Evolutionary conservation across 129 eudicot genomes (phyloP), one percentile per base, ranked within the genome.

Genomic region (Solidago caesia): DNA sequence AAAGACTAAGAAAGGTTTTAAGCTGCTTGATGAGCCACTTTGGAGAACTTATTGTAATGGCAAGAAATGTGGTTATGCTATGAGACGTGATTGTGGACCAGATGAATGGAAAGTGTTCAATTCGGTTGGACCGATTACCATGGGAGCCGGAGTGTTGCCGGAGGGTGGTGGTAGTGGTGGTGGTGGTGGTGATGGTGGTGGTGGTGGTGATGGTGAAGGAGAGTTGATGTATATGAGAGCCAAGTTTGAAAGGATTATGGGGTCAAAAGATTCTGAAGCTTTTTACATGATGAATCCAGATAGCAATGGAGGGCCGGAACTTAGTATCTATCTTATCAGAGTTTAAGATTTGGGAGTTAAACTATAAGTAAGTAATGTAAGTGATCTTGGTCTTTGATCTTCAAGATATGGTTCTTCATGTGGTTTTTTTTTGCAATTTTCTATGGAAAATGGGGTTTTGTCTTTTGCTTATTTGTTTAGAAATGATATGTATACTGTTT

Each of bases 231-330:
- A 86, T 44, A 91, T 91, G 96, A 77, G 95, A 75, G 97, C 92
- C 26, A 88, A 83, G 73, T 91, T 91, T 79, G 97, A 91, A 73
- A 84, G 97, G 77, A 87, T 91, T 77, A 87, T 83, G 41, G 97
- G 97, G 44, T 80, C 87, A 12, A 91, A 80, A 84, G 96, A 92
- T 74, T 86, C 92, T 46, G 97, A 92, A 75, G 92, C 97, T 64
- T 92, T 87, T 70, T 92, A 92, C 67, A 92, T 92, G 97, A 87
- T 92, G 91, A 92, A 89, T 72, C 97, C 97, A 33, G 96, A 92
- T 76, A 82, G 96, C 53, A 75, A 89, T 83, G 96, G 91, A 67
- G 92, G 96, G 3, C 97, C 97, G 43, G 96, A 91, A 59, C 88
- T 91, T 8, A 91, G 97, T 82, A 83, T 88, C 64, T 91, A 91